These are phyloP conservation scores for Trebouxia sp. DNA, from an alignment of 139 green algal species.

Conservation along the genomic window DNA sequence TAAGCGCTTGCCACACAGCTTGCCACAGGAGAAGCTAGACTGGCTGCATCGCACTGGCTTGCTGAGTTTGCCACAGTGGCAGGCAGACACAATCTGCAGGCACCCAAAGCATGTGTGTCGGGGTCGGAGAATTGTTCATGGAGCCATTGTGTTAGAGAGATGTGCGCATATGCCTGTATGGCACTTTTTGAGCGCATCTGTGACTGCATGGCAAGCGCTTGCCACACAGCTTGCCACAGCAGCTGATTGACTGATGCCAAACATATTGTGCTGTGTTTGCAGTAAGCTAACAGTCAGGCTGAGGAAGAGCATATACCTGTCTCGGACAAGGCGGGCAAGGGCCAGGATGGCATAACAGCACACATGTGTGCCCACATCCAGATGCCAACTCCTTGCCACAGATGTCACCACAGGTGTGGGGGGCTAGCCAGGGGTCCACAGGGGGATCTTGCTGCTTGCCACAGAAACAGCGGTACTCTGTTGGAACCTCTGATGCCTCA, in stretches of 20 bases:
- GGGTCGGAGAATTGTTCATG: no score
- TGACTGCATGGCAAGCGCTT: slow-evolving; percentile 51
- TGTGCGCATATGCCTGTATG: slow-evolving; percentile 57
- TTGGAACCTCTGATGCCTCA: slow-evolving; percentile 42
- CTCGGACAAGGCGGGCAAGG: slow-evolving; percentile 77
- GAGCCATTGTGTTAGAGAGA: no score
- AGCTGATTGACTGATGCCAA: slow-evolving; percentile 35
- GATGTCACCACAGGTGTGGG: slow-evolving; percentile 72
- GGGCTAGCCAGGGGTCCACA: slow-evolving; percentile 63
- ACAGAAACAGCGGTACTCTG: slow-evolving; percentile 76
- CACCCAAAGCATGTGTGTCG: background rate
- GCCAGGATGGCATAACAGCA: slow-evolving; percentile 82
- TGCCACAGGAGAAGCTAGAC: slow-evolving; percentile 53
- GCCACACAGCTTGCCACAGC: slow-evolving; percentile 57
- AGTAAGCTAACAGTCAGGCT: background rate
- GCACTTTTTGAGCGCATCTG: slow-evolving; percentile 52
- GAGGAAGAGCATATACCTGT: slow-evolving; percentile 28
- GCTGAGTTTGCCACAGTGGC: slow-evolving; percentile 60
- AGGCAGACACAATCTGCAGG: slow-evolving; percentile 53
- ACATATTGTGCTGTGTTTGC: background rate
- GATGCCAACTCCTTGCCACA: slow-evolving; percentile 49
- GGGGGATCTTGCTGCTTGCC: slow-evolving; percentile 56
- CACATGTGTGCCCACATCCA: slow-evolving; percentile 68
- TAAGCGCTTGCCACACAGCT: slow-evolving; percentile 45
- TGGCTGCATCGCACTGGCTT: slow-evolving; percentile 63